Conservation (phyloP, 2,329 filamentous ascomycete genomes). For the Diaporthe citrichinensis region DNA sequence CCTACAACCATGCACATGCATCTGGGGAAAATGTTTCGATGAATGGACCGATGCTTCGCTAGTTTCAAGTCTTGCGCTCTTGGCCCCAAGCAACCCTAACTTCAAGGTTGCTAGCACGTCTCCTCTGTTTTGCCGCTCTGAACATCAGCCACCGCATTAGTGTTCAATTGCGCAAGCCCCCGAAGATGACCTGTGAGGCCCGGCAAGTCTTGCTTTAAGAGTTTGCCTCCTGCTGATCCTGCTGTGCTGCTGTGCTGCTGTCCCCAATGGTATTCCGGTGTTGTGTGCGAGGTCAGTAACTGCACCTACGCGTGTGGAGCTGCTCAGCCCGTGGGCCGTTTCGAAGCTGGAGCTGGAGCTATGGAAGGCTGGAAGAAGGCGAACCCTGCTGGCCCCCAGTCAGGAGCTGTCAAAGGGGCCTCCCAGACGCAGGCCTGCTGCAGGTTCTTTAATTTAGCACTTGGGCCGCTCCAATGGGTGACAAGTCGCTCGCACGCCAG, state of each 20-base stretch:
- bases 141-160: slow-evolving; percentile 32
- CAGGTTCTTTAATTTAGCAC: slow-evolving; percentile 16
- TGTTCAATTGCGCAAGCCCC: slow-evolving; percentile 21
- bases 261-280: not conserved
- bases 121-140: slow-evolving; percentile 17
- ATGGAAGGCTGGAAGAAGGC: not conserved
- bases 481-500: slow-evolving; percentile 16
- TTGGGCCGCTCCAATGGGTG: not conserved
- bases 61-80: slow-evolving; percentile 14
- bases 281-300: not conserved
- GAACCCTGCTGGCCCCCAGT: not conserved
- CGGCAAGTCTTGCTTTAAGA: slow-evolving; percentile 14
- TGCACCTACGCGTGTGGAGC: slow-evolving; percentile 3
- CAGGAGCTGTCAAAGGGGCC: slow-evolving; percentile 25
- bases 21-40: slow-evolving; percentile 20
- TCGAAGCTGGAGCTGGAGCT: slow-evolving; percentile 9
- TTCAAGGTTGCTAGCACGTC: slow-evolving; percentile 5
- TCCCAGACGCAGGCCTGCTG: slow-evolving; percentile 29
- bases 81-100: slow-evolving; percentile 21
- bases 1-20: slow-evolving; percentile 24
- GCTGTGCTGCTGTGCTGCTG: not conserved
- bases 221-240: not conserved
- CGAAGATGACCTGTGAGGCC: not conserved
- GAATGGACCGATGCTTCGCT: slow-evolving; percentile 31
- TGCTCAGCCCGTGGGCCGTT: slow-evolving; percentile 6